These are phyloP conservation scores for Domatiomyces globalis DNA, from an alignment of 2,329 filamentous ascomycete genomes.

Conservation along the genomic window DNA sequence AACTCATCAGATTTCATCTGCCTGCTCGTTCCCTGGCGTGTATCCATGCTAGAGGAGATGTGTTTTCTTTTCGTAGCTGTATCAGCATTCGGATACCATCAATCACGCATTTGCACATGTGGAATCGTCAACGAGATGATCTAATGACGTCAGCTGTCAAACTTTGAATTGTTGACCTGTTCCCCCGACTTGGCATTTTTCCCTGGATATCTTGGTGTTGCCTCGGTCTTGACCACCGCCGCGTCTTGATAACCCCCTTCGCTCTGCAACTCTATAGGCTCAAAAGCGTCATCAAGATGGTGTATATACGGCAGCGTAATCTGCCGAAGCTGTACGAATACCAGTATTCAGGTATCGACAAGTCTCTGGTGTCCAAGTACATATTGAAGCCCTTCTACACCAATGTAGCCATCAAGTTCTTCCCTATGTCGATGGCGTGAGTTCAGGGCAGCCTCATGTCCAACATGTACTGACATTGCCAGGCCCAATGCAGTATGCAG, in stretches of 20 bases:
- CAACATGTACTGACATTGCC: slow-evolving; percentile 2
- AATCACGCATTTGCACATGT: too few species aligned
- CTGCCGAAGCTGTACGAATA: slow-evolving; percentile 82
- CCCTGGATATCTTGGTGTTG: too few species aligned
- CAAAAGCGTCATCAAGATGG: slow-evolving; percentile 43
- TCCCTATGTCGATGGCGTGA: slow-evolving; percentile 87
- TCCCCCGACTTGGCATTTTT: too few species aligned
- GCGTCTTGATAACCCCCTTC: not conserved
- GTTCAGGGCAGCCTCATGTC: slow-evolving; percentile 21
- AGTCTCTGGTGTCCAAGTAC: slow-evolving; percentile 79
- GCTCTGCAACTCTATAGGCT: not conserved
- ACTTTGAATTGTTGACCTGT: too few species aligned
- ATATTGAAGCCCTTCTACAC: slow-evolving; percentile 96
- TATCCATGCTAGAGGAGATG: too few species aligned
- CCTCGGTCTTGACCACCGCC: too few species aligned
- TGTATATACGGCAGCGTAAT: slow-evolving; percentile 86
- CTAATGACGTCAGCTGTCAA: too few species aligned
- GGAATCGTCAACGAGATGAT: too few species aligned
- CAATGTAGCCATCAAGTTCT: slow-evolving; percentile 82
- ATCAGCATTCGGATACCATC: too few species aligned
- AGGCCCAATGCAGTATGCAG: slow-evolving; percentile 36
- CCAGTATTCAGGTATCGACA: slow-evolving; percentile 88
- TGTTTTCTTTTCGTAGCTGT: too few species aligned
- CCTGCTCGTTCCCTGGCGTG: too few species aligned
- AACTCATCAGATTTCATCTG: too few species aligned